Base-by-base conservation (phyloP, 495 filamentous ascomycete species). In the Staphylotrichum tortipilum region DNA sequence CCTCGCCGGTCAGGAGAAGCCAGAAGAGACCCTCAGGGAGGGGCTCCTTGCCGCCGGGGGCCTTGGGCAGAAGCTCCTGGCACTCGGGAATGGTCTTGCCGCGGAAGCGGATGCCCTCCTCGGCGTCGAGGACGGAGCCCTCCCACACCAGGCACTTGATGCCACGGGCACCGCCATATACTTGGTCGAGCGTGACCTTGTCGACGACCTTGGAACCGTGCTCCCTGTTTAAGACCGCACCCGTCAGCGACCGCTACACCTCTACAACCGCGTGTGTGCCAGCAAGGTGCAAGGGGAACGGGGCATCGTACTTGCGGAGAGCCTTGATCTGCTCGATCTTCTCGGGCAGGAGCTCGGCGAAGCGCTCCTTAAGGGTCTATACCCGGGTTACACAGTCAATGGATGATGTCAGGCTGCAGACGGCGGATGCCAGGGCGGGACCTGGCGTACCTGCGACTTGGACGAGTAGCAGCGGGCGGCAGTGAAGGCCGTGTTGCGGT, bases 261-360 rank as follows among this genome's bases (percentile, higher is more conserved):
- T n/a, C n/a, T n/a, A n/a, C n/a, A n/a, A n/a, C n/a, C n/a, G n/a
- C n/a, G n/a, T n/a, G n/a, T n/a, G n/a, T n/a, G n/a, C n/a, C n/a
- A n/a, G n/a, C n/a, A n/a, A n/a, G n/a, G n/a, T n/a, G 30, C 23
- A 14, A n/a, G 35, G 45, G 35, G 42, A 23, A 45, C n/a, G n/a
- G n/a, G 29, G 40, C 18, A 26, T 47, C 83, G 65, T 82, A 94
- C 88, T 95, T 95, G 65, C 87, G 76, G 60, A 99, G 80, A 67
- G 88, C 84, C 87, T 97, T 99, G 73, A 99, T 89, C 81, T 97
- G 86, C 73, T 99, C 94, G 70, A 95, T 85, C 79, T 97, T 89
- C 64, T 80, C 86, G 53, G 92, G 92, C 45, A 98, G 79, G 64
- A 88, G 83, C 68, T 90, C 92, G 64, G 91, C 90, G 68, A 99